Evolutionary conservation across 257 asterid species (phyloP).

Genomic region (Salvia miltiorrhiza): DNA sequence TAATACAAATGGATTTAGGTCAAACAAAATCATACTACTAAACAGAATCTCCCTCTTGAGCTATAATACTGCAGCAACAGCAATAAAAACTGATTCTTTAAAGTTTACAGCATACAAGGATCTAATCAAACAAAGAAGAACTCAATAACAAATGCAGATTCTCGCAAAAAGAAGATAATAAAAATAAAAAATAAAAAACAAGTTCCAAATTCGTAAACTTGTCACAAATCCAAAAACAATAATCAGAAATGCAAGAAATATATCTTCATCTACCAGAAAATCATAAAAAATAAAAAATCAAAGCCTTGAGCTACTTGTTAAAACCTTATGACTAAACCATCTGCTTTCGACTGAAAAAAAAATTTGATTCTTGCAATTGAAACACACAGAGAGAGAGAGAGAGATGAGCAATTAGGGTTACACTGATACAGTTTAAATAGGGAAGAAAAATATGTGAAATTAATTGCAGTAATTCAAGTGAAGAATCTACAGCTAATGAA

Average conservation of each 20-base stretch:
- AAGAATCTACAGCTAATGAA: conserved; percentile 17
- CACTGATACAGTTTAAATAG: neutral
- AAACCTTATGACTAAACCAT: no score
- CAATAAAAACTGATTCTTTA: neutral
- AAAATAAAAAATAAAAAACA: neutral
- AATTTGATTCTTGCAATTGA: neutral
- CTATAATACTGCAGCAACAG: neutral
- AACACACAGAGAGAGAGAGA: neutral
- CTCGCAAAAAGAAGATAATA: no score
- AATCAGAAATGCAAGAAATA: no score
- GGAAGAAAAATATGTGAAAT: neutral
- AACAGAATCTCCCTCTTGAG: neutral
- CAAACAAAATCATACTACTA: neutral
- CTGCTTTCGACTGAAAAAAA: neutral
- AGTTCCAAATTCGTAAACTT: neutral
- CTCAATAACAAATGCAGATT: neutral
- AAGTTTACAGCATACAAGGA: neutral
- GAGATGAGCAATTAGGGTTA: neutral
- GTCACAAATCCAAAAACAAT: neutral
- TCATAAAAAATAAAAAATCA: neutral
- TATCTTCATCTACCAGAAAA: no score
- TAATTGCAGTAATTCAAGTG: neutral
- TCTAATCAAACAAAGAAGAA: neutral
- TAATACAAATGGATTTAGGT: no score
- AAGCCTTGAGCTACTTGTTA: neutral